Conservation (phyloP, 83 land plant genomes). For the Picea abies region DNA sequence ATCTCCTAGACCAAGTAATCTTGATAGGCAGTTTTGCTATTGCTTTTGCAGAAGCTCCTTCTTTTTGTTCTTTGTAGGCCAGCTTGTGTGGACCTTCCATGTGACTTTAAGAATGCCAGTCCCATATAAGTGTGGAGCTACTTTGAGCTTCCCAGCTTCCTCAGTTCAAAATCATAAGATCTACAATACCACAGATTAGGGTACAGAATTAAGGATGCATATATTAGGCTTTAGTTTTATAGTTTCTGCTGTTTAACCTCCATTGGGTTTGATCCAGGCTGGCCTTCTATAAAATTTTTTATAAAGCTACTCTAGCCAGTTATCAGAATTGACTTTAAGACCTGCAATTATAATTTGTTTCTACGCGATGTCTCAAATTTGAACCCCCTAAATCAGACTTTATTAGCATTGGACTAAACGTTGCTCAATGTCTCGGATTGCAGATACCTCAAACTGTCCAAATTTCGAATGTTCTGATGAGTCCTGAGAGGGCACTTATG, state of each 20-base stretch:
- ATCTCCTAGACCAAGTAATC: neutral
- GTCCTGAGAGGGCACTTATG: neutral
- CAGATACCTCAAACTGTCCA: constrained; percentile 5
- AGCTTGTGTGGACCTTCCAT: neutral
- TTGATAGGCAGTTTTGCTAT: no score
- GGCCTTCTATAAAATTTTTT: neutral
- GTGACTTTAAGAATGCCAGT: no score
- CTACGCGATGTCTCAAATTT: neutral
- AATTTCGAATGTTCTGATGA: neutral
- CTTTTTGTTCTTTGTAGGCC: neutral
- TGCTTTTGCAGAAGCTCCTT: no score
- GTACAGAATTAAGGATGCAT: no score
- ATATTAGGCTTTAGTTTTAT: no score
- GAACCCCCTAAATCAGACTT: neutral
- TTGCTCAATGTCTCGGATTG: neutral
- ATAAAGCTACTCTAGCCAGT: neutral
- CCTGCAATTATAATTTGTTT: no score
- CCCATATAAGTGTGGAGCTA: no score
- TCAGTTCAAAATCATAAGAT: no score
- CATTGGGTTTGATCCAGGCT: neutral
- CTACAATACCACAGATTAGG: no score
- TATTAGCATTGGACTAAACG: neutral
- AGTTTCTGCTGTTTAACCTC: no score
- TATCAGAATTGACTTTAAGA: neutral
- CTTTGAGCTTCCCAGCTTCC: no score